Evolutionary conservation across 2,329 filamentous ascomycete genomes (phyloP), one percentile per base, ranked within the genome.

Genomic region (Thelonectria rubi): DNA sequence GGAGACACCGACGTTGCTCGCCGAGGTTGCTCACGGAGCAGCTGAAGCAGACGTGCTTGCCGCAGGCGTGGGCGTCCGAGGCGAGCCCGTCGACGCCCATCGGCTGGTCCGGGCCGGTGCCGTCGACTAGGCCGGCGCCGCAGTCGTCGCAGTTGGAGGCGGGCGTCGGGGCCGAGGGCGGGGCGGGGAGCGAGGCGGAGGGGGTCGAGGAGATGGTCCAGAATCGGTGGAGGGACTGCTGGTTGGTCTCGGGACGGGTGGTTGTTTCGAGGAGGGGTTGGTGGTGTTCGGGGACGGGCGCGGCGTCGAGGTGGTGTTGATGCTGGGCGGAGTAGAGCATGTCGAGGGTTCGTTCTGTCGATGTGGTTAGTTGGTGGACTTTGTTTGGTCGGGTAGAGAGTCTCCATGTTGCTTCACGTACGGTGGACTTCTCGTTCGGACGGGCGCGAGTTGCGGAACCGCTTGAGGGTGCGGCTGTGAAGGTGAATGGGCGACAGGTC

Each of bases 11-110:
- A 60, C 83, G 78, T 66, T 84, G 77, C 63, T 84, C 81, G 3
- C 84, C 84, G 0, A 88, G 74, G 63, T 86, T 85, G 62, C 83
- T 86, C 42, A 88, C 79, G 0, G 85, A 86, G 69, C 86, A 89
- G 56, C 83, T 81, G 57, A 82, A 84, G 74, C 86, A 88, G 14
- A 88, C 84, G 11, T 80, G 76, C 70, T 84, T 87, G 9, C 77
- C 78, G 55, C 86, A 88, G 1, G 75, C 72, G 26, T 75, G 73
- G 34, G 73, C 74, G 1, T 63, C 68, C n/a, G n/a, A n/a, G n/a
- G n/a, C n/a, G 1, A 51, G 37, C 10, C 64, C 70, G 8, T 83
- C 80, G 3, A 81, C 55, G 2, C 81, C 78, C 75, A 82, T 80
- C 17, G 65, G 71, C 12, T 77, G 76, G 12, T 24, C 42, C n/a